A percentile compares a stretch with the other conserved stretches of the same genome.
Evolutionary conservation across 139 green algal genomes (phyloP).

Genomic region (Closterium sp.): DNA sequence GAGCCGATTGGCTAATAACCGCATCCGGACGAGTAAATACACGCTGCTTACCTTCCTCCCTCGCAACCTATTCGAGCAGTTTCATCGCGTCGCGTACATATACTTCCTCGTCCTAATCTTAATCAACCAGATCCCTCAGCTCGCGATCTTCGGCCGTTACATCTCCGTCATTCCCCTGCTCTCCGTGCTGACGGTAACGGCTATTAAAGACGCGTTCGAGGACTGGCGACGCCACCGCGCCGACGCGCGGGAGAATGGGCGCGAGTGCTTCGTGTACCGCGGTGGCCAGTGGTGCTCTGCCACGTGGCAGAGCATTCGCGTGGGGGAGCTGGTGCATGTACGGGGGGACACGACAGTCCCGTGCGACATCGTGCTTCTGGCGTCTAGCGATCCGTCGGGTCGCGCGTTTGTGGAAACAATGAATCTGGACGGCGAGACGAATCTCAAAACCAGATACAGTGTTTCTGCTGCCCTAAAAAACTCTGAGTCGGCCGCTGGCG

Average conservation of each 20-base stretch:
- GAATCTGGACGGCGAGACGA: conserved; percentile 72
- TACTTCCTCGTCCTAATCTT: conserved; percentile 72
- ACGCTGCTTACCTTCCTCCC: conserved; percentile 74
- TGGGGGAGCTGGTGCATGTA: conserved; percentile 37
- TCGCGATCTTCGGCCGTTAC: conserved; percentile 51
- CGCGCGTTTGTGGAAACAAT: conserved; percentile 78
- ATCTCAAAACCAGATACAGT: conserved; percentile 47
- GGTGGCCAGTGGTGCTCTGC: neutral
- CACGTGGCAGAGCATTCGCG: conserved; percentile 30
- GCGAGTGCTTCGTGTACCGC: conserved; percentile 23
- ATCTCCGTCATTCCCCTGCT: conserved; percentile 67
- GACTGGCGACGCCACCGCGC: conserved; percentile 32
- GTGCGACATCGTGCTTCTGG: conserved; percentile 78
- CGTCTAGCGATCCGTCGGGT: conserved; percentile 57
- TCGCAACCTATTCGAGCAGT: conserved; percentile 81
- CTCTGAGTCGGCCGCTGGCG: conserved; percentile 54
- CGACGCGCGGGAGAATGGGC: conserved; percentile 41
- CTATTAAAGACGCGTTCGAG: conserved; percentile 67
- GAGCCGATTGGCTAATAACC: conserved; percentile 51
- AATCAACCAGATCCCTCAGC: conserved; percentile 53
- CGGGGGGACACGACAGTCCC: conserved; percentile 65
- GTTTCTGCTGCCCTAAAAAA: neutral
- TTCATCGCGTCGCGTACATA: conserved; percentile 73
- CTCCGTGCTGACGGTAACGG: conserved; percentile 75
- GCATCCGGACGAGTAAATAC: conserved; percentile 72